Evolutionary conservation across 768 basidiomycete species (phyloP).

Genomic region (Xerocomellus dryophilus): DNA sequence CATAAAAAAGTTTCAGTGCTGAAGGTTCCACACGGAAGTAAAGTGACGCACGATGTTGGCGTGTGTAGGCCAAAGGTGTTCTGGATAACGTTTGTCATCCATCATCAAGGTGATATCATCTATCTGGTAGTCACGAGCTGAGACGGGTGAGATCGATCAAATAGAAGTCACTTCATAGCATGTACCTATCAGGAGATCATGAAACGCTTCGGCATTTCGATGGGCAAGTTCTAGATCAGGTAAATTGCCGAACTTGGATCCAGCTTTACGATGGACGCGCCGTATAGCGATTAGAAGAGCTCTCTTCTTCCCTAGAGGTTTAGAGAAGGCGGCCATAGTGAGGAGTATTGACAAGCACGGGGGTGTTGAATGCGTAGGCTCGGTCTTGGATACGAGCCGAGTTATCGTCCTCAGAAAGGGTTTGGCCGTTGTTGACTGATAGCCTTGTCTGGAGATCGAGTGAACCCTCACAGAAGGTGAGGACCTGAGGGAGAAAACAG

Average conservation of each 20-base stretch:
- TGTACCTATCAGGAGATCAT: slow-evolving; percentile 19
- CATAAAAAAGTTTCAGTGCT: not conserved
- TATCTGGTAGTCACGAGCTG: slow-evolving; percentile 40
- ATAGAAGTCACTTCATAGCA: not conserved
- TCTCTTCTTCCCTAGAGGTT: slow-evolving; percentile 7
- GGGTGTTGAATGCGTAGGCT: not conserved
- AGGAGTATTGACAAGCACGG: too few species aligned
- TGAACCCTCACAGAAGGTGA: not conserved
- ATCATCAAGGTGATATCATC: slow-evolving; percentile 44
- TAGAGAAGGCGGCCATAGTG: not conserved
- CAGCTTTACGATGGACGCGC: slow-evolving; percentile 4
- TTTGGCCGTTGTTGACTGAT: not conserved
- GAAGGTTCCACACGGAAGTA: not conserved
- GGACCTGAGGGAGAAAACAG: not conserved
- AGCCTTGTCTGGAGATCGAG: not conserved
- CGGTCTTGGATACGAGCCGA: not conserved
- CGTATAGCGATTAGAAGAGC: slow-evolving; percentile 22
- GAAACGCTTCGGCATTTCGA: slow-evolving; percentile 15
- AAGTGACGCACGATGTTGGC: slow-evolving; percentile 41
- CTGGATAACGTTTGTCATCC: slow-evolving; percentile 33
- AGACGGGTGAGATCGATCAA: not conserved
- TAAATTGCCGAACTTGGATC: not conserved
- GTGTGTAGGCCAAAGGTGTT: slow-evolving; percentile 39
- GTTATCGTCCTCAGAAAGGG: not conserved
- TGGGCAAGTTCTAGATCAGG: slow-evolving; percentile 18